Evolutionary conservation across 2,329 filamentous ascomycete genomes (phyloP).

Genomic region (Atkinsonella hypoxylon): DNA sequence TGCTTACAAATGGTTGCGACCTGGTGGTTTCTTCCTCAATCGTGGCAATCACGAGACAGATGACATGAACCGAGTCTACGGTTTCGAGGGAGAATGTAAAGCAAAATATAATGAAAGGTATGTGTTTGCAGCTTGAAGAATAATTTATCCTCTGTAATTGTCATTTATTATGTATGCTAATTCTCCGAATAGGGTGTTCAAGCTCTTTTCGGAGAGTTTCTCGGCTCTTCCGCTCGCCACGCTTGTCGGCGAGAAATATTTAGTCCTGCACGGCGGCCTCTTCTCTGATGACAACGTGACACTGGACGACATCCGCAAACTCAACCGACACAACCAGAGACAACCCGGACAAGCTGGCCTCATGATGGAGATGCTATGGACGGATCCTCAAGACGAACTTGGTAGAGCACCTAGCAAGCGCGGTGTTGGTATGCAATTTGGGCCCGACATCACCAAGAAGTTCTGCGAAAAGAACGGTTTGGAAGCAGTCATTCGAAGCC

Average conservation of each 20-base stretch:
- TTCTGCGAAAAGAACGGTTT: slow-evolving; percentile 96
- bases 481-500: slow-evolving; percentile 89
- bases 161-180: background rate
- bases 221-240: slow-evolving; percentile 87
- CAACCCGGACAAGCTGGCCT: slow-evolving; percentile 87
- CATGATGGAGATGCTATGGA: slow-evolving; percentile 99
- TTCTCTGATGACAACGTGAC: slow-evolving; percentile 93
- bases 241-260: slow-evolving; percentile 78
- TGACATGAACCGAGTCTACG: slow-evolving; percentile 98
- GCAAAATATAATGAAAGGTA: slow-evolving; percentile 86
- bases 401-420: slow-evolving; percentile 92
- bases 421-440: slow-evolving; percentile 92
- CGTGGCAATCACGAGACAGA: slow-evolving; percentile 98
- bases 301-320: slow-evolving; percentile 84
- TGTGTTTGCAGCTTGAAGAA: background rate
- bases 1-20: slow-evolving; percentile 91
- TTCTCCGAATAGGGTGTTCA: slow-evolving; percentile 56
- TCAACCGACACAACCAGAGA: slow-evolving; percentile 80
- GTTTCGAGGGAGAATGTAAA: slow-evolving; percentile 96
- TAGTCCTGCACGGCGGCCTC: slow-evolving; percentile 86
- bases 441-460: slow-evolving; percentile 86
- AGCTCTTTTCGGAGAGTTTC: slow-evolving; percentile 96
- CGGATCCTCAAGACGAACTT: slow-evolving; percentile 76
- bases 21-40: slow-evolving; percentile 85
- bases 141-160: background rate